Base-by-base conservation (phyloP, 768 basidiomycete genomes). In the Suillus discolor region DNA sequence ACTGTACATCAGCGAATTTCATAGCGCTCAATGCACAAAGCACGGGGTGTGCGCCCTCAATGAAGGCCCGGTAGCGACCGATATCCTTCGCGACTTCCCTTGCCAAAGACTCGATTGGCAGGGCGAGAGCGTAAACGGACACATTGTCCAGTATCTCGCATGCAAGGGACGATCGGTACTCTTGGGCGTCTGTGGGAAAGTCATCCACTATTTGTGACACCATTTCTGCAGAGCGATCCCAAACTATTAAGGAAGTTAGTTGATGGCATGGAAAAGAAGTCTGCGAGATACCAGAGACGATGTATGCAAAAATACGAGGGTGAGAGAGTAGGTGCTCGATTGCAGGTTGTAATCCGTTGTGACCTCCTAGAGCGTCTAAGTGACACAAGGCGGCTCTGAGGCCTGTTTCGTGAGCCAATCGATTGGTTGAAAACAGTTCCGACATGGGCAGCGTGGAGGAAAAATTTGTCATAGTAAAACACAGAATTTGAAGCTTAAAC, bases 171-270 rank as follows among this genome's bases (percentile, higher is more conserved):
- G 49, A 18, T 8, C 54, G 65, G 55, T 75, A 69, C 15, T 65
- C 70, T 11, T 68, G 65, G 3, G 73, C 64, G 38, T 68, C 68
- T 2, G 62, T 63, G 1, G 81, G 82, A 61, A 79, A 83, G 18
- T 66, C 62, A 9, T 71, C 67, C n/a, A 81, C 20, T 36, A 83
- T 75, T 72, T 70, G 76, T 38, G 38, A 25, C 44, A 68, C 61
- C 28, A 80, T n/a, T 15, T 45, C n/a, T 20, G 31, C 53, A 25
- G 61, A 67, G 11, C 45, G 62, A n/a, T 70, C 65, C 57, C 65
- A 63, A 31, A 62, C 76, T 75, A 63, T 45, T 38, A 31, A 31
- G 2, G 7, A 36, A 25, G 0, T 45, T 67, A 57, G 66, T 63
- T 20, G 25, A n/a, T 36, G 5, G 28, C 18, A 16, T 23, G 0